Evolutionary conservation across 2,329 filamentous ascomycete species (phyloP), one percentile per base, ranked within the genome.

Genomic region (Gnomoniopsis smithogilvyi): DNA sequence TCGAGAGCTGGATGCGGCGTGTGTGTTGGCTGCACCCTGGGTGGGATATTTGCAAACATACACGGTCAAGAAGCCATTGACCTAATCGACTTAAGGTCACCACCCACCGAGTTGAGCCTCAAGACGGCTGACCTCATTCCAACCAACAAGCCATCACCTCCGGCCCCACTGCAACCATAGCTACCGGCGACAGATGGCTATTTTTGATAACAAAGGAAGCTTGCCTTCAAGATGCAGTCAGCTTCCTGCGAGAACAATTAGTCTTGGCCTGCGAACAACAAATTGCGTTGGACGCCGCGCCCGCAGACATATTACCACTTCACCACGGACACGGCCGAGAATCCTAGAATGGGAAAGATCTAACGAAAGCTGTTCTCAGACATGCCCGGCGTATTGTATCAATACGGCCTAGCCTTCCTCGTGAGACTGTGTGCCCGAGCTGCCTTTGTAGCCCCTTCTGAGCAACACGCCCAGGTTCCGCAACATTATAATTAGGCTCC

Each of bases 81-180:
- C 19, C n/a, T 3, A 4, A 19, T 11, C 15, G 41, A 21, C 6
- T 19, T 47, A 41, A 46, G 50, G 51, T 43, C 43, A 46, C n/a
- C n/a, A n/a, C n/a, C n/a, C n/a, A n/a, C 34, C 33, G 49, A 59
- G 30, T 61, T 61, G 59, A 61, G 59, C 48, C 59, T 59, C 59
- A 61, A 43, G 49, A 14, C 11, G 52, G 51, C 59, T 55, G 26
- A 48, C 48, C 59, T 52, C 56, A 59, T 59, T 22, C 26, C 24
- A 15, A 21, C 46, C 54, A 51, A 30, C 41, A 34, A 17, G 26
- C 47, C 45, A 51, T 41, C 41, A 34, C 21, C 45, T 6, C 22
- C 14, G 24, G 30, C 51, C 56, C 48, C 17, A 51, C 43, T 45
- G 14, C 19, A 22, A 48, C 36, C 47, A 19, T 34, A 34, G 52